Base-by-base conservation (phyloP, 2,329 filamentous ascomycete genomes). In the Aureobasidium sp. region DNA sequence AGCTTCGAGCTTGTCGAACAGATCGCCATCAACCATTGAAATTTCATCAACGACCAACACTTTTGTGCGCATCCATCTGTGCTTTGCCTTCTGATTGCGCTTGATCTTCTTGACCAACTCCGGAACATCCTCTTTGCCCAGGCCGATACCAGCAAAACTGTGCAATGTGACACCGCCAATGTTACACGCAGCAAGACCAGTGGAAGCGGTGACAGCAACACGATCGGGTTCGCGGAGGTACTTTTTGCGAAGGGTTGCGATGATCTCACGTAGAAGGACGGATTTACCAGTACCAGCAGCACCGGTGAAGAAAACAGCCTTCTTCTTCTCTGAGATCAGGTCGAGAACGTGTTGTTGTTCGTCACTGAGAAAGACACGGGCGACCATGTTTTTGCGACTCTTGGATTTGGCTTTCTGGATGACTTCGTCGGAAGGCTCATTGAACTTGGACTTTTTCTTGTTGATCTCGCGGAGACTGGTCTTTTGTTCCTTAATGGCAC, bases 271-370 rank as follows among this genome's bases (percentile, higher is more conserved):
- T 82, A 99, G 91, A 62, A 99, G 77, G 4, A 99, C 93, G 1
- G 94, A 99, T 79, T 99, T 99, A 74, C 94, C 94, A 5, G 94
- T 97, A 80, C 85, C 79, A 62, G 94, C 94, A 63, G 94, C 96
- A 68, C 94, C 94, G 0, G 94, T 99, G 74, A 99, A 99, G 78
- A 99, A 99, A 2, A 97, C 92, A 68, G 93, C 97, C 73, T 91
- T 88, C 63, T 83, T 83, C 65, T 89, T 78, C 24, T 94, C 83
- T 8, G 91, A 82, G 11, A 99, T 93, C 22, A 97, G 79, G 49
- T 91, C 85, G 62, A 95, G 79, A 12, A 99, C 91, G 63, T 89
- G 85, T 63, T 85, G 82, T 74, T 99, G 94, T 72, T 99, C 94
- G 14, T 88, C 83, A 71, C 90, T 97, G 39, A 99, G 79, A 61